Evolutionary conservation across 108 stramenopile genomes (phyloP), one percentile per base, ranked within the genome.

Genomic region (Cylindrotheca closterium): DNA sequence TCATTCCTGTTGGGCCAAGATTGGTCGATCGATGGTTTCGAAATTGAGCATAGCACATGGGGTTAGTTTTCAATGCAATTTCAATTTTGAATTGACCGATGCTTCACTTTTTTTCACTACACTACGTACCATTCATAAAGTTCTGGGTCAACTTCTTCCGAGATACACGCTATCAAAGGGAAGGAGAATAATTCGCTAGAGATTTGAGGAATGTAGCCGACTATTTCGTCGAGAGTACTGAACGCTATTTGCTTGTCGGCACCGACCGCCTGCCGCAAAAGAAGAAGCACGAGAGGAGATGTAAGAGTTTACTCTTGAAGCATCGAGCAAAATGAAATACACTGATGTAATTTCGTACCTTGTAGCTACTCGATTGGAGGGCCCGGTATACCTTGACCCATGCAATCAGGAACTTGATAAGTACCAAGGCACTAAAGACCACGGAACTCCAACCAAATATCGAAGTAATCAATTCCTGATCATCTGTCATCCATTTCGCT

Each of bases 181-280:
- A 88, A 85, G 0, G 92, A 67, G 58, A 84, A 91, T 17, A 74
- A 55, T 1, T 58, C 67, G 23, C 75, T 81, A n/a, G 37, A 21
- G 0, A 90, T 80, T 61, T 89, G 92, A 2, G 92, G 92, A 51
- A 91, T 69, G 59, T 87, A 93, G 2, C 85, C 67, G 34, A 25
- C 49, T 42, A 79, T 77, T 31, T 70, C 57, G 1, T 47, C 26
- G 8, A 84, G 82, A 29, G 78, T 63, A 54, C 80, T 84, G 56
- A 86, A 93, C 27, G 71, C 62, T 30, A 86, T 86, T 1, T 65
- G 57, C 62, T 89, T 86, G 51, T 84, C 81, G 4, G 75, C 70
- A 12, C 71, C 71, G 19, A 64, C 72, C 8, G 65, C 45, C 33
- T 55, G 12, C 18, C 21, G 3, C 21, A 60, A 21, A 4, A 46